These are phyloP conservation scores for Podila clonocystis DNA, from an alignment of 192 early-diverging fungal species.

Conservation along the genomic window DNA sequence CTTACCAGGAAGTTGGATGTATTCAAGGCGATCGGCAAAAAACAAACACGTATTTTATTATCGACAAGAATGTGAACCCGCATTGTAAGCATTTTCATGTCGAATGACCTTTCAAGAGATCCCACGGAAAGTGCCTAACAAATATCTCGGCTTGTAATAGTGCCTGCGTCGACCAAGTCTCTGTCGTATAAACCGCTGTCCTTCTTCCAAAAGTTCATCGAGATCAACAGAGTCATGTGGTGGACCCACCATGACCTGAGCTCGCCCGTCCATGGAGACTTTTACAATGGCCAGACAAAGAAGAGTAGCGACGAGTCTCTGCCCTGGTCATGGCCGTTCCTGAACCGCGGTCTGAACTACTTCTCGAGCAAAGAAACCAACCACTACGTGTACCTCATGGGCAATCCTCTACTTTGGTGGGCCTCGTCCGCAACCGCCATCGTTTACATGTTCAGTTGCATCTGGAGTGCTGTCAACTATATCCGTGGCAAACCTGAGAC, in stretches of 20 bases:
- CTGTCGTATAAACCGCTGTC: slow-evolving; percentile 66
- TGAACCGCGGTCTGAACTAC: slow-evolving; percentile 88
- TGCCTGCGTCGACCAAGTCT: slow-evolving; percentile 62
- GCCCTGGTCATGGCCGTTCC: slow-evolving; percentile 86
- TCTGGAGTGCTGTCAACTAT: not conserved
- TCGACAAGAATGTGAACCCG: slow-evolving; percentile 13
- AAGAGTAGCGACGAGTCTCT: slow-evolving; percentile 80
- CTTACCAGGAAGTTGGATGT: slow-evolving; percentile 29
- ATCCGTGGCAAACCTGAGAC: not conserved
- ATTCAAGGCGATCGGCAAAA: slow-evolving; percentile 10
- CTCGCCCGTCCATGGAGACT: slow-evolving; percentile 75
- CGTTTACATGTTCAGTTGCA: slow-evolving; percentile 56
- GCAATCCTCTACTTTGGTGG: slow-evolving; percentile 92
- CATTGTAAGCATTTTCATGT: slow-evolving; percentile 6
- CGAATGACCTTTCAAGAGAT: not conserved
- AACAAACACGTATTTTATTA: slow-evolving; percentile 13
- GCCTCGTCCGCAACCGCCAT: slow-evolving; percentile 64
- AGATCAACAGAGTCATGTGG: slow-evolving; percentile 89
- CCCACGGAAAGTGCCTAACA: no score
- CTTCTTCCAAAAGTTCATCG: slow-evolving; percentile 86
- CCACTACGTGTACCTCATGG: slow-evolving; percentile 85
- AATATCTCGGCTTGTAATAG: slow-evolving; percentile 5
- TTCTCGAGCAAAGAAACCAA: slow-evolving; percentile 71
- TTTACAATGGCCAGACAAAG: slow-evolving; percentile 48
- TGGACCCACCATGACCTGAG: slow-evolving; percentile 84